A percentile compares a stretch with the other conserved stretches of the same genome.
These are phyloP conservation scores for Pythium sp. DNA, from an alignment of 352 stramenopile species.

Conservation along the genomic window DNA sequence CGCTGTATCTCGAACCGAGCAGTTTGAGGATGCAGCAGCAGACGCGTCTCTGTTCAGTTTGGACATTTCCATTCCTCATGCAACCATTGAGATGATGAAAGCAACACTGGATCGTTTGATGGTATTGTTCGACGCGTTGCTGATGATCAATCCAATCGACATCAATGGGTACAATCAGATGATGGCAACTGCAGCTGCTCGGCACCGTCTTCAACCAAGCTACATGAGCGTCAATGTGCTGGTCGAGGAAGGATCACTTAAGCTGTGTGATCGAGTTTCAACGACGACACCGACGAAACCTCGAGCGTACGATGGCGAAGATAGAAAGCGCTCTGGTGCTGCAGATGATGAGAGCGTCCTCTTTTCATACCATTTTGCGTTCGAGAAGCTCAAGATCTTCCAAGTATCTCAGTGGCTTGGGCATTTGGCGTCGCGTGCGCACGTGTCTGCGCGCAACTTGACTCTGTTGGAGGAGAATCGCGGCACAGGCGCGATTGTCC, in stretches of 20 bases:
- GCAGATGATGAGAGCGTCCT: conserved; percentile 17
- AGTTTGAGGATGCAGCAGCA: conserved; percentile 57
- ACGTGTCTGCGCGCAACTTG: conserved; percentile 67
- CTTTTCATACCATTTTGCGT: conserved; percentile 73
- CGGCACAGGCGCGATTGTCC: conserved; percentile 34
- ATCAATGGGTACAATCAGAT: conserved; percentile 79
- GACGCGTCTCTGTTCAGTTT: conserved; percentile 55
- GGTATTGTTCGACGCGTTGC: conserved; percentile 78
- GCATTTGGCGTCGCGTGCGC: conserved; percentile 70
- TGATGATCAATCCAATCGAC: conserved; percentile 88
- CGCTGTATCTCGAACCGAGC: conserved; percentile 51
- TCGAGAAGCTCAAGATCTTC: conserved; percentile 77
- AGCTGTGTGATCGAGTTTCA: conserved; percentile 52
- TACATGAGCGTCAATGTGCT: conserved; percentile 76
- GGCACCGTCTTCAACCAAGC: conserved; percentile 59
- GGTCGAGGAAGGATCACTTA: conserved; percentile 56
- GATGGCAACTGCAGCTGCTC: conserved; percentile 43
- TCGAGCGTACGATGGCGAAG: conserved; percentile 4
- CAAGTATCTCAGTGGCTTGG: conserved; percentile 88
- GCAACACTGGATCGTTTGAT: conserved; percentile 72
- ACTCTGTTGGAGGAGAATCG: conserved; percentile 74
- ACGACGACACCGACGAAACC: conserved; percentile 10
- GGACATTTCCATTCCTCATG: conserved; percentile 54
- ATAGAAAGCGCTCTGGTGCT: not conserved
- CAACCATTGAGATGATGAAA: conserved; percentile 60